Conservation (phyloP, 2,329 filamentous ascomycete species). For the Tolypocladium tropicale region DNA sequence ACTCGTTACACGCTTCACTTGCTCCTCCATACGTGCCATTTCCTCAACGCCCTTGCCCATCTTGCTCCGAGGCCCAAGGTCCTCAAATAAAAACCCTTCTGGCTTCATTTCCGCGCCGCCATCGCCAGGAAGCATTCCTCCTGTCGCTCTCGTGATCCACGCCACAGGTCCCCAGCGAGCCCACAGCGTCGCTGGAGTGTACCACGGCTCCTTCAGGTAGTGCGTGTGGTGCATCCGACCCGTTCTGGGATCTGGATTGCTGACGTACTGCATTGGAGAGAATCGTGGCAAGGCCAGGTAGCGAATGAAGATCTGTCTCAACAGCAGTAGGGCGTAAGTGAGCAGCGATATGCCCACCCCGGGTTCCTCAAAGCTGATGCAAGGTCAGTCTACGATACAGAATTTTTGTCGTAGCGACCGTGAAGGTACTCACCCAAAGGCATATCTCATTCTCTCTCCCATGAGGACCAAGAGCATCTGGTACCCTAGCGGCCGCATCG, state of each 20-base stretch:
- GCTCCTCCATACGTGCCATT: conserved; percentile 11
- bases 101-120: conserved; percentile 27
- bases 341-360: conserved; percentile 23
- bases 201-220: conserved; percentile 57
- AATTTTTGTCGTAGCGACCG: background rate
- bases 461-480: conserved; percentile 49
- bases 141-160: conserved; percentile 32
- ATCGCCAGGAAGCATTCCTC: conserved; percentile 36
- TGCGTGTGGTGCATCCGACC: conserved; percentile 37
- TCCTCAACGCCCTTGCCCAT: conserved; percentile 42
- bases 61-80: conserved; percentile 51
- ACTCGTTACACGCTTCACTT: conserved; percentile 21
- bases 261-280: conserved; percentile 26
- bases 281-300: conserved; percentile 51
- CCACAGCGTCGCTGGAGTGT: conserved; percentile 48
- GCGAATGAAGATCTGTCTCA: conserved; percentile 45
- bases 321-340: conserved; percentile 35
- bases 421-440: conserved; percentile 47
- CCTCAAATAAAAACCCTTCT: conserved; percentile 42
- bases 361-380: conserved; percentile 32
- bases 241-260: conserved; percentile 39
- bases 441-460: conserved; percentile 51
- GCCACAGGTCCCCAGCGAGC: conserved; percentile 52
- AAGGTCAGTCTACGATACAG: background rate
- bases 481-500: conserved; percentile 33